These are phyloP conservation scores for Trichophyton mentagrophytes DNA, from an alignment of 2,329 filamentous ascomycete species.

Conservation along the genomic window DNA sequence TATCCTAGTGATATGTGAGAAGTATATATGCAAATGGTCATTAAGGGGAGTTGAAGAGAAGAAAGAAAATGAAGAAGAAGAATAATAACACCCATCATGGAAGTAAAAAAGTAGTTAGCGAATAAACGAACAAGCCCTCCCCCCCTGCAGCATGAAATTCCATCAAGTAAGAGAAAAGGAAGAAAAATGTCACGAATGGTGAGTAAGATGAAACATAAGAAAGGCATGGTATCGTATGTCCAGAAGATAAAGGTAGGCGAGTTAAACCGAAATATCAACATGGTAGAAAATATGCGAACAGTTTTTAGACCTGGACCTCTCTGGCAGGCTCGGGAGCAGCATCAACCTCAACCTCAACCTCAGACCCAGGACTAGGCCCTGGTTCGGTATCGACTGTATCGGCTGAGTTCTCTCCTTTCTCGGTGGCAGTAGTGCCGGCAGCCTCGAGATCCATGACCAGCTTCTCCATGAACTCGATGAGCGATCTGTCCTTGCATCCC, in stretches of 20 bases:
- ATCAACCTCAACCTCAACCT: too few species aligned
- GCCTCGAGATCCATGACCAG: slow-evolving; percentile 8
- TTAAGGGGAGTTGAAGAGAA: too few species aligned
- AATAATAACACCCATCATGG: background rate
- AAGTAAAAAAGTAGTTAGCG: background rate
- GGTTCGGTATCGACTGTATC: background rate
- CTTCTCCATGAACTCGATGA: slow-evolving; percentile 22
- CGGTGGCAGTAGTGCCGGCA: background rate
- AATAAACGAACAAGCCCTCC: background rate
- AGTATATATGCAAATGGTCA: background rate
- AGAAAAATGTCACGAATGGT: background rate
- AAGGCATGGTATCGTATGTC: background rate
- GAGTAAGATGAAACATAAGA: background rate
- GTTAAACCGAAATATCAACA: too few species aligned
- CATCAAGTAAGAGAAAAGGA: background rate
- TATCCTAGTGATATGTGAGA: background rate
- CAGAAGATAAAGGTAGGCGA: background rate
- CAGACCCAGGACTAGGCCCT: background rate
- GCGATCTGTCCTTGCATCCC: slow-evolving; percentile 23
- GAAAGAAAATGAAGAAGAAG: too few species aligned
- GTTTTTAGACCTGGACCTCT: too few species aligned
- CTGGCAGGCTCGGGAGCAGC: too few species aligned
- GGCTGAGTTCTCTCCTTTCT: background rate
- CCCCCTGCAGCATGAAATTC: background rate
- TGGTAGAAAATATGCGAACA: too few species aligned